These are phyloP conservation scores for Tausonia pullulans DNA, from an alignment of 1,284 basidiomycete genomes.

Conservation along the genomic window DNA sequence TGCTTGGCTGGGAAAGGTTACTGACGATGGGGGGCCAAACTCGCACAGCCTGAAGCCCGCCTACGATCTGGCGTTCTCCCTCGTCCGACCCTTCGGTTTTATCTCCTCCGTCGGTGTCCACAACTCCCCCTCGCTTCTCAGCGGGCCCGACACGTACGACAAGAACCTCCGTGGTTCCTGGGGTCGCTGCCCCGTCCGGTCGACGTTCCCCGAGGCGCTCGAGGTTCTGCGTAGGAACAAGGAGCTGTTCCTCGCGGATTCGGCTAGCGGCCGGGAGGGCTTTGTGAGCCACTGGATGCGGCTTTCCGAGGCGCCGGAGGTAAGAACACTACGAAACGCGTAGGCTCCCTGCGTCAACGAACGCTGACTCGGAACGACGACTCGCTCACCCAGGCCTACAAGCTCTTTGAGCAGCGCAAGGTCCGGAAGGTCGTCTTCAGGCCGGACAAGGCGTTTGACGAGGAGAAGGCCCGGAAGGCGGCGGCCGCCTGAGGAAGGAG, in stretches of 20 bases:
- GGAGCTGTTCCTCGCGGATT: slow-evolving; percentile 15
- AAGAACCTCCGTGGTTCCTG: slow-evolving; percentile 46
- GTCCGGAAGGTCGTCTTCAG: slow-evolving; percentile 33
- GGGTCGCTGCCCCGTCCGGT: slow-evolving; percentile 73
- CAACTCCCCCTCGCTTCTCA: slow-evolving; percentile 1
- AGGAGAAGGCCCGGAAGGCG: background rate
- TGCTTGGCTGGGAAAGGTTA: no score
- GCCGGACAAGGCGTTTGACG: background rate
- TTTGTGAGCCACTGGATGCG: slow-evolving; percentile 32
- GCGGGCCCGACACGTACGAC: slow-evolving; percentile 9
- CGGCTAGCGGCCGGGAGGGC: slow-evolving; percentile 16
- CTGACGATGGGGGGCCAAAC: no score
- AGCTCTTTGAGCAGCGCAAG: slow-evolving; percentile 30
- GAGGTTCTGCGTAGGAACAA: slow-evolving; percentile 42
- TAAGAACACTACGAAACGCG: slow-evolving; percentile 16
- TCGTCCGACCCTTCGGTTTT: slow-evolving; percentile 68
- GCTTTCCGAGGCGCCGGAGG: slow-evolving; percentile 28
- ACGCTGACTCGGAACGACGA: background rate
- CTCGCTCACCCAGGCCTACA: slow-evolving; percentile 26
- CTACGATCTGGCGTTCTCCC: slow-evolving; percentile 51
- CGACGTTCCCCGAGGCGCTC: slow-evolving; percentile 62
- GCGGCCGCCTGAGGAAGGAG: no score
- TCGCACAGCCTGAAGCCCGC: slow-evolving; percentile 8
- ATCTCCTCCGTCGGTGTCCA: slow-evolving; percentile 57
- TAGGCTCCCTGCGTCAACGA: background rate